phyloP scores from a whole-genome alignment of 495 filamentous ascomycete species.

The Acidomyces sp. region DNA sequence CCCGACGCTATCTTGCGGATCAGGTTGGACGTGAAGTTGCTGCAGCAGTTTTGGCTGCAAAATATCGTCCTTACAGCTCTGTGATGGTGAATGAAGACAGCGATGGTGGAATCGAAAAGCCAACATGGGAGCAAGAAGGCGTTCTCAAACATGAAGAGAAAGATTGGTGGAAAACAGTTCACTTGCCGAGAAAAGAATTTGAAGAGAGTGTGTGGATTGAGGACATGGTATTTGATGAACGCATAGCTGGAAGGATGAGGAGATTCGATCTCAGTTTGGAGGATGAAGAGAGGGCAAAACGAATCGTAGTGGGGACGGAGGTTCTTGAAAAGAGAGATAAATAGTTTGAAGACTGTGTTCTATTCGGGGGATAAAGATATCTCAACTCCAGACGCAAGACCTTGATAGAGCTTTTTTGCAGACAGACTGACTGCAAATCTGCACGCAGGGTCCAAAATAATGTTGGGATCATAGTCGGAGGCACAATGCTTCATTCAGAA shows the following conservation, averaged over 20 bases:
- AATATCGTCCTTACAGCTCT: conserved; percentile 35
- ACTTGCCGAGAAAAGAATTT: conserved; percentile 42
- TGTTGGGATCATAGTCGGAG: no score
- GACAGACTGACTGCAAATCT: no score
- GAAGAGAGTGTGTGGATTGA: conserved; percentile 59
- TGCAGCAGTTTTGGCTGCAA: conserved; percentile 57
- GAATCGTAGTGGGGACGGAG: conserved; percentile 49
- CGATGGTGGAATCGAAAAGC: conserved; percentile 18
- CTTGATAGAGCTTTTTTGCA: no score
- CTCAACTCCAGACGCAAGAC: no score
- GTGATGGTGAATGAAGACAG: conserved; percentile 13
- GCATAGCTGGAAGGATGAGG: conserved; percentile 71
- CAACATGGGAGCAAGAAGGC: conserved; percentile 51
- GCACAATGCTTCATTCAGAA: no score
- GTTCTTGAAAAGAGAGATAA: no score
- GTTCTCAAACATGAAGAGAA: conserved; percentile 63
- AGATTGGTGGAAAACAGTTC: conserved; percentile 72
- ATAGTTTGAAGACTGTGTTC: no score
- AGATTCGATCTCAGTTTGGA: conserved; percentile 50
- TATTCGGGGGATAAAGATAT: no score
- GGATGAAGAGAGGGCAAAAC: conserved; percentile 51
- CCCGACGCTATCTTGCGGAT: conserved; percentile 72
- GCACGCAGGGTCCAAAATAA: no score
- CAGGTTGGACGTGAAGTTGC: conserved; percentile 80
- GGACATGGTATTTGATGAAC: conserved; percentile 60